A percentile compares a stretch with the other conserved stretches of the same genome.
Conservation (phyloP, 139 green algal genomes). For the Haematococcus sp. region DNA sequence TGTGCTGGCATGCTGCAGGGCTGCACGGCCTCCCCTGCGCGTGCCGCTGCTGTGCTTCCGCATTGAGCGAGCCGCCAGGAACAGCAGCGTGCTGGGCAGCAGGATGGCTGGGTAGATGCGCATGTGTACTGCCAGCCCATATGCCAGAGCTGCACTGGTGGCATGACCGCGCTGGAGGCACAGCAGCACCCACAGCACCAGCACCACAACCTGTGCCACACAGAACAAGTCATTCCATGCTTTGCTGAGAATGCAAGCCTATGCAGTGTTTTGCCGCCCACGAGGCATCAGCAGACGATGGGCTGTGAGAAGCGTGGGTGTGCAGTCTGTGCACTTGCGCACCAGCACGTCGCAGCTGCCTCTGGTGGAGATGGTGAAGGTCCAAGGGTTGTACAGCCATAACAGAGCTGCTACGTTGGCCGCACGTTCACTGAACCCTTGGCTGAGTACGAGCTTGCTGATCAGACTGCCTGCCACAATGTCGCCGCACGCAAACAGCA, state of each 20-base stretch:
- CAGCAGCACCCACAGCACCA: conserved; percentile 72
- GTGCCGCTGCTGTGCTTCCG: background rate
- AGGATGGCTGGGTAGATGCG: conserved; percentile 93
- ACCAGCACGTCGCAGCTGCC: conserved; percentile 87
- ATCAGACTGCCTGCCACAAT: conserved; percentile 58
- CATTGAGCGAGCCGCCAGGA: conserved; percentile 30
- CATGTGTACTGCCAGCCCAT: conserved; percentile 88
- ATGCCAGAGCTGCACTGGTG: conserved; percentile 50
- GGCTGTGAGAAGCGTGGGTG: too few relatives aligned
- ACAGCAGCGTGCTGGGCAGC: conserved; percentile 64
- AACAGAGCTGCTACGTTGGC: conserved; percentile 28
- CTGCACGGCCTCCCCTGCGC: too few relatives aligned
- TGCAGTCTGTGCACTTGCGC: too few relatives aligned
- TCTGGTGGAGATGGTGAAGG: conserved; percentile 85
- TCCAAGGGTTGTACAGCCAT: conserved; percentile 97
- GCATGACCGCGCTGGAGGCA: conserved; percentile 29
- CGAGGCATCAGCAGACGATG: too few relatives aligned
- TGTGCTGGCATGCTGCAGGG: too few relatives aligned
- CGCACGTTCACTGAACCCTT: background rate
- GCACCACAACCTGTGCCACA: conserved; percentile 17
- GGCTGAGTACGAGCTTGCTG: conserved; percentile 28
- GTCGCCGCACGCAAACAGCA: conserved; percentile 75
- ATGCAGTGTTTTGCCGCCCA: too few relatives aligned
- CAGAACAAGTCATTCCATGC: too few relatives aligned
- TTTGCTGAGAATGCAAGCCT: too few relatives aligned